Conservation (phyloP, 2,329 filamentous ascomycete species). For the Ascomycota sp. region DNA sequence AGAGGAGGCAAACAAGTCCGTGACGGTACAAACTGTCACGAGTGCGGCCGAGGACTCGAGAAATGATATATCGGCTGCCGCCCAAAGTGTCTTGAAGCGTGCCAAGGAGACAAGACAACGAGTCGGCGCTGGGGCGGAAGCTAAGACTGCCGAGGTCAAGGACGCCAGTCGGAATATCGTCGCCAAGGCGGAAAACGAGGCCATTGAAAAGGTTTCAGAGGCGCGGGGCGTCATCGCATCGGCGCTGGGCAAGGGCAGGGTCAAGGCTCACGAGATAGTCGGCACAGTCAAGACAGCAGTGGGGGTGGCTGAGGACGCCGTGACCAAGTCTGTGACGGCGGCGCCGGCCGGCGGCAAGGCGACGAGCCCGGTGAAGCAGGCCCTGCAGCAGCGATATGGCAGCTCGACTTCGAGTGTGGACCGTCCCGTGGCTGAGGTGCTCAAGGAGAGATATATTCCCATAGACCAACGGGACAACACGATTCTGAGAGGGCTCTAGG, state of each 20-base stretch:
- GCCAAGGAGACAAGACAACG: no score
- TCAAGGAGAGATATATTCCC: constrained; percentile 31
- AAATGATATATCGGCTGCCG: no score
- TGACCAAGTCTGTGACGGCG: constrained; percentile 10
- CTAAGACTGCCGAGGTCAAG: no score
- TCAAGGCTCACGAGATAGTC: constrained; percentile 18
- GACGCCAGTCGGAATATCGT: background rate
- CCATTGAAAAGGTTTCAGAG: constrained; percentile 11
- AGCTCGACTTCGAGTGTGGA: constrained; percentile 15
- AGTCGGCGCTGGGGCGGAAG: no score
- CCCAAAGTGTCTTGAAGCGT: no score
- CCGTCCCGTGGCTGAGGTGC: constrained; percentile 28
- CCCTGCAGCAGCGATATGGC: constrained; percentile 28
- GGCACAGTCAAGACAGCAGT: constrained; percentile 16
- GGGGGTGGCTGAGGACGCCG: constrained; percentile 16
- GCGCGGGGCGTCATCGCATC: constrained; percentile 16
- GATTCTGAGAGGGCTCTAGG: constrained; percentile 18
- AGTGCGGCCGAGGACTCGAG: no score
- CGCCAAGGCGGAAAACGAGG: constrained; percentile 3
- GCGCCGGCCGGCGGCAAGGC: constrained; percentile 6
- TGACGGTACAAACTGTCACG: no score
- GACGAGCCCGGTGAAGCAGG: constrained; percentile 22
- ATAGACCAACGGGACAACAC: constrained; percentile 23
- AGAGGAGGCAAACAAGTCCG: constrained; percentile 5
- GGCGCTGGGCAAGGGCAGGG: constrained; percentile 18